A percentile compares a stretch with the other conserved stretches of the same genome.
phyloP scores from a whole-genome alignment of 495 filamentous ascomycete species.

The Chaetomium cochliodes region DNA sequence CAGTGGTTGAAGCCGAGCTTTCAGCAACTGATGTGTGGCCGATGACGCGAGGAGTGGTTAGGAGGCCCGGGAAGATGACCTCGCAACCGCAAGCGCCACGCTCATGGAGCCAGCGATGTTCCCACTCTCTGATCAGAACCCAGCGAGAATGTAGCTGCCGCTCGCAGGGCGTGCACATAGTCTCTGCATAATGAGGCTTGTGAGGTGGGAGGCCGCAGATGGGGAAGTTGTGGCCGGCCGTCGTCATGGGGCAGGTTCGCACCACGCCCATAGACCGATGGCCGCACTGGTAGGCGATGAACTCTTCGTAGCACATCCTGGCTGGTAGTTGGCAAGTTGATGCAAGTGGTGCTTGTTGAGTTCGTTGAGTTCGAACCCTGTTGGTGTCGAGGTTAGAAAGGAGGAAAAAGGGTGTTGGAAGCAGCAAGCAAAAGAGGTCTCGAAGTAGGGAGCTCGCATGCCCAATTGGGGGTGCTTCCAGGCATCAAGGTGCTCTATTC shows the following conservation, averaged over 20 bases:
- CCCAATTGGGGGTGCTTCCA: background rate
- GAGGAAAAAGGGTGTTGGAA: background rate
- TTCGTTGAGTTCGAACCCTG: background rate
- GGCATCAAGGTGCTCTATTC: background rate
- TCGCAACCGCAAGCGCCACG: slow-evolving; percentile 45
- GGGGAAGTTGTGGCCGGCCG: slow-evolving; percentile 33
- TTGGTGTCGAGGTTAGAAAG: background rate
- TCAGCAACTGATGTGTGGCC: slow-evolving; percentile 6
- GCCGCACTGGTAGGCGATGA: slow-evolving; percentile 46
- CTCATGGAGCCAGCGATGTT: slow-evolving; percentile 51
- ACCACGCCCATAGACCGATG: slow-evolving; percentile 41
- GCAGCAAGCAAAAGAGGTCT: background rate
- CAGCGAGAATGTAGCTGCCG: slow-evolving; percentile 42
- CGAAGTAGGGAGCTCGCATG: background rate
- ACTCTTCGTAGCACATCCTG: slow-evolving; percentile 48
- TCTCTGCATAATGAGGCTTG: slow-evolving; percentile 31
- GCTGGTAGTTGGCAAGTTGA: background rate
- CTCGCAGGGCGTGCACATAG: slow-evolving; percentile 43
- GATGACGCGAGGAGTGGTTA: slow-evolving; percentile 35
- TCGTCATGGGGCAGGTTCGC: slow-evolving; percentile 46
- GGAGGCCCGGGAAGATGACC: slow-evolving; percentile 38
- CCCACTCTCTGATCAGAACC: slow-evolving; percentile 42
- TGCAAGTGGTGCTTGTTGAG: background rate
- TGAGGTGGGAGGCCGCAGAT: slow-evolving; percentile 34
- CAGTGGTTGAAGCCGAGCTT: background rate